phyloP scores from a whole-genome alignment of 345 rosid species.

The Brassica juncea region DNA sequence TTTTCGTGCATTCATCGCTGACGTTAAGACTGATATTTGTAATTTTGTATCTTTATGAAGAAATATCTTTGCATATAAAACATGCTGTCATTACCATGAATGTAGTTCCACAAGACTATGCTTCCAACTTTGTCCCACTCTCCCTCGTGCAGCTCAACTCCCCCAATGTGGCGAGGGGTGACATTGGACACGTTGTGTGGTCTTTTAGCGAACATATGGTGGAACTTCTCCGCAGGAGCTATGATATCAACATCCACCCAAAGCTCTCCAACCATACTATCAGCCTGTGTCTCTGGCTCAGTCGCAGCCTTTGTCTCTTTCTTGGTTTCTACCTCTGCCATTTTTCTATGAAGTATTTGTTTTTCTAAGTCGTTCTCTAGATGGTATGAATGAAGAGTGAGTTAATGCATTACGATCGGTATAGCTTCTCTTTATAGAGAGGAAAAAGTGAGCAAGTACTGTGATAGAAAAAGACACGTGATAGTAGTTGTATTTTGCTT shows the following conservation, averaged over 20 bases:
- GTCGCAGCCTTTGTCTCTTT: neutral
- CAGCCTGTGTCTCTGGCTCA: neutral
- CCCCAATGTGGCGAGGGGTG: neutral
- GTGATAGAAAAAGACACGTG: neutral
- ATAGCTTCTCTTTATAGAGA: neutral
- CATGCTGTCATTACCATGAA: constrained; percentile 9
- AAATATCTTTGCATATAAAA: neutral
- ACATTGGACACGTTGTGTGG: constrained; percentile 7
- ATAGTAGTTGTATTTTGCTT: neutral
- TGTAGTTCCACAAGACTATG: constrained; percentile 17
- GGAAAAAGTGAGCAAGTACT: too few relatives aligned
- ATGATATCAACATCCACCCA: constrained; percentile 3
- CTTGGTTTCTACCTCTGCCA: neutral
- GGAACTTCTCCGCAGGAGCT: neutral
- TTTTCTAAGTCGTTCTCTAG: neutral
- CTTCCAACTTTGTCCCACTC: constrained; percentile 32
- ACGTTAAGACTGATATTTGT: neutral
- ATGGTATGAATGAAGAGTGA: neutral
- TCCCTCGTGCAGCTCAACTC: constrained; percentile 20
- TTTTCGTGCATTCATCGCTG: neutral
- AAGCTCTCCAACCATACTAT: neutral
- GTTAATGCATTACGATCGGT: neutral
- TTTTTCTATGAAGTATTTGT: neutral
- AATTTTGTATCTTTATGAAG: neutral
- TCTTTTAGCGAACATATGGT: constrained; percentile 14